Evolutionary conservation across 805 yeast species (phyloP), one percentile per base, ranked within the genome.

Genomic region (Cyberlindnera euphorbiiphila): DNA sequence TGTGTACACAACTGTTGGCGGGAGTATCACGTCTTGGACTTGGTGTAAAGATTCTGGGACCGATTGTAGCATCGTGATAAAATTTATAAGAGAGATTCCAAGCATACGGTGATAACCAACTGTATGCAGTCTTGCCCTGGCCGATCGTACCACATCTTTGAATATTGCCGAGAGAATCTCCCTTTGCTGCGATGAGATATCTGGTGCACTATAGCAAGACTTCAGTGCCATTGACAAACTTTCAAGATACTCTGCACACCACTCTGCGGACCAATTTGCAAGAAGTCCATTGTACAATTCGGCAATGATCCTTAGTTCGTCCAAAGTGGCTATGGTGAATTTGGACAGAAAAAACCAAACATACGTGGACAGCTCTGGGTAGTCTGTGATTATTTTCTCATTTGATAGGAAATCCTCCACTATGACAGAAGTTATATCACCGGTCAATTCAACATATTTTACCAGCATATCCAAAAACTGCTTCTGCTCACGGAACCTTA

Each of bases 1-100:
- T 4, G 56, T 43, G 37, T 69, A 68, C 0, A 62, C 43, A 3
- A 74, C 37, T 1, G 64, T 32, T 0, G 73, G 70, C 0, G 74
- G 71, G 0, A 68, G 46, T 1, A 71, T 56, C 11, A 72, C 37
- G 22, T 47, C 51, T 4, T 50, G 30, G 0, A 59, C 40, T 6
- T 38, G 37, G 4, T 64, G 37, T 1, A 43, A 24, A 2, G 42
- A 21, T 1, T 45, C 42, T 3, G 67, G 61, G 0, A 62, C 27
- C 0, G 8, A 8, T 13, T 39, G 47, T 2, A 53, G 32, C 3
- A 33, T 10, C 13, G 42, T 39, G 17, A 52, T 34, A 16, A 47
- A 35, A 1, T 31, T 22, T 1, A 42, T 4, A 11, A 41, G 14
- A 2, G 53, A n/a, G 2, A 48, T 10, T 0, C 36, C 31, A 4